Percentiles rank a stretch among this genome's conserved stretches.
phyloP scores from a whole-genome alignment of 2,329 filamentous ascomycete species.

The Anisogramma anomala region DNA sequence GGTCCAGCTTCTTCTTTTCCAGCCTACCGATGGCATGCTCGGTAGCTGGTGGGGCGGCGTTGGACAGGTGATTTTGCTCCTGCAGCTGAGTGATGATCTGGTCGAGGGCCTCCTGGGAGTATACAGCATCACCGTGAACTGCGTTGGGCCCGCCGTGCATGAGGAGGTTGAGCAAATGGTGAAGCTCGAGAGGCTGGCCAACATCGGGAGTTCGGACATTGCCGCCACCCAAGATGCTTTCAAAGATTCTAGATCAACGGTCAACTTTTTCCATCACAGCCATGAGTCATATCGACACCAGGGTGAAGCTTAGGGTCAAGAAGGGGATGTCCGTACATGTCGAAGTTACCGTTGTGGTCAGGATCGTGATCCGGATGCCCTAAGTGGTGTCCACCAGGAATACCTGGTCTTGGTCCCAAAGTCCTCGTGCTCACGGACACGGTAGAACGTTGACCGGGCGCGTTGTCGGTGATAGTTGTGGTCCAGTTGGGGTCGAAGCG shows the following conservation, averaged over 20 bases:
- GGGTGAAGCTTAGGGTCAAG: conserved; percentile 6
- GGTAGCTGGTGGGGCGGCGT: conserved; percentile 72
- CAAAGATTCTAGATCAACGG: conserved; percentile 31
- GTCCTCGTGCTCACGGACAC: conserved; percentile 13
- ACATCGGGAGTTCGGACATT: conserved; percentile 17
- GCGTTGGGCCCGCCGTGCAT: conserved; percentile 30
- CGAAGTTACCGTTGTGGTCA: conserved; percentile 37
- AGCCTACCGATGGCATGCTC: conserved; percentile 62
- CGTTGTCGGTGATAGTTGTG: conserved; percentile 7
- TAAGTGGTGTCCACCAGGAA: conserved; percentile 12
- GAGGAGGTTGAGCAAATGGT: conserved; percentile 40
- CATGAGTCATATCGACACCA: conserved; percentile 10
- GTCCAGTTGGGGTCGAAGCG: background rate
- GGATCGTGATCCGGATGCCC: conserved; percentile 34
- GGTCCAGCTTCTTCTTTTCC: conserved; percentile 57
- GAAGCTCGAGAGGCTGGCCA: conserved; percentile 27
- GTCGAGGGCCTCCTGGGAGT: conserved; percentile 82
- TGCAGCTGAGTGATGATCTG: conserved; percentile 78
- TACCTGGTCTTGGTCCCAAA: background rate
- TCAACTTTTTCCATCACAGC: conserved; percentile 27
- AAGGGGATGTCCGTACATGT: conserved; percentile 31
- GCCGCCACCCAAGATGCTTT: conserved; percentile 30
- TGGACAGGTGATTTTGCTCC: conserved; percentile 66
- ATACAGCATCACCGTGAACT: conserved; percentile 67
- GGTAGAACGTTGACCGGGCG: conserved; percentile 6